Evolutionary conservation across 2,329 filamentous ascomycete species (phyloP), one percentile per base, ranked within the genome.

Genomic region (Colletotrichum incanum): DNA sequence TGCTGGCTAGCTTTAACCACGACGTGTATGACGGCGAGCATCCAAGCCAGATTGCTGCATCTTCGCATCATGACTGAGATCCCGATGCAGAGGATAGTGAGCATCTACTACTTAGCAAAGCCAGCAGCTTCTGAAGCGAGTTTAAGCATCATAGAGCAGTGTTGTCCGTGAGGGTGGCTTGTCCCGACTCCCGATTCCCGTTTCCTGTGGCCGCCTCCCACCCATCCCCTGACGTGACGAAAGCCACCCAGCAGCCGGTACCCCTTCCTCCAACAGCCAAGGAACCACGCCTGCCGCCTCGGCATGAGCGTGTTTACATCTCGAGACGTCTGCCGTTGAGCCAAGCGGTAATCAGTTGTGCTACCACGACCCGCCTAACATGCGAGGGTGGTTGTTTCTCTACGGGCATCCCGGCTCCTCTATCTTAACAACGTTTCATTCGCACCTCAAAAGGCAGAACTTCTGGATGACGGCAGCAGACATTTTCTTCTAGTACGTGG

Each of bases 11-110:
- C 5, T 47, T 54, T 26, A 5, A 20, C 1, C 23, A 47, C 45
- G 34, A 45, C 23, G 34, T 63, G 26, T 56, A 61, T 67, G 65
- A 69, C 28, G 50, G n/a, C 58, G 50, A 31, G 28, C 37, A 58
- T 63, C 41, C 18, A 31, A 63, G 69, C 43, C 49, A 45, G 63
- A 28, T 34, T 67, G 50, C 67, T 45, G 43, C 59, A 43, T 69
- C 59, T 41, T 69, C 39, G 41, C 67, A 61, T 56, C 47, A 61
- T 31, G 54, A 49, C 47, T 41, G 34, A 18, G 54, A 41, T 23
- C 67, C 52, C 20, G 34, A 43, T 65, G 41, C 49, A 34, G 54
- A 23, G 26, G 37, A 41, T 43, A 26, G 41, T 43, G 5, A 28
- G 23, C 26, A 62, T 50, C 41, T 20, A 47, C 45, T 55, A 37